Evolutionary conservation across 257 asterid genomes (phyloP), one percentile per base, ranked within the genome.

Genomic region (Jaltomata sinuosa): DNA sequence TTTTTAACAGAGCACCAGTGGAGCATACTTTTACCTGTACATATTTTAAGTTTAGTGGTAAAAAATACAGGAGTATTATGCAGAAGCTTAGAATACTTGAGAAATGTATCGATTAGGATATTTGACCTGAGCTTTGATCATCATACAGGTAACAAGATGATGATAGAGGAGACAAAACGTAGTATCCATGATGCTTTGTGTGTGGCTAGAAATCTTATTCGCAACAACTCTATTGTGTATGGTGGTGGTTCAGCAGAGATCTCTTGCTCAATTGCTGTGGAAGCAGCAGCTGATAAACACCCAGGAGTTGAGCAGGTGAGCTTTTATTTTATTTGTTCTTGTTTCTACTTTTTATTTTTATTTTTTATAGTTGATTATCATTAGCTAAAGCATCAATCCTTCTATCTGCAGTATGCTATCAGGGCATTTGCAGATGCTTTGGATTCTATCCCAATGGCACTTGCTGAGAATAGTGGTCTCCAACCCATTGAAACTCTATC

Each of bases 241-340:
- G 99, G 98, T 84, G 99, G 99, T 84, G 98, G 99, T 38, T 93
- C 99, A 84, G 95, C 98, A 80, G 99, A 96, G 90, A 92, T 96
- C 78, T 88, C 98, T 67, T 94, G 97, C 89, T 92, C 98, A 83
- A 87, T 94, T 80, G 98, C 98, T 59, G 98, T 94, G 84, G 99
- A 94, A 89, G 92, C 95, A 36, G 97, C 97, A 82, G 96, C 98
- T 85, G 99, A 96, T 87, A 96, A 92, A 87, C 84, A 91, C 92
- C 98, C 98, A 8, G 98, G 98, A 87, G 98, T 94, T 86, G 98
- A 94, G 89, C 97, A 96, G 97, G 98, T 87, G 31, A 34, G 29
- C 11, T 64, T n/a, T 84, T 27, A 19, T 81, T 11, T 83, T 36
- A 7, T 57, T 31, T 47, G 29, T 61, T 8, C 22, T 32, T 40